Conservation (phyloP, 768 basidiomycete genomes). For the Lactifluus subvellereus region DNA sequence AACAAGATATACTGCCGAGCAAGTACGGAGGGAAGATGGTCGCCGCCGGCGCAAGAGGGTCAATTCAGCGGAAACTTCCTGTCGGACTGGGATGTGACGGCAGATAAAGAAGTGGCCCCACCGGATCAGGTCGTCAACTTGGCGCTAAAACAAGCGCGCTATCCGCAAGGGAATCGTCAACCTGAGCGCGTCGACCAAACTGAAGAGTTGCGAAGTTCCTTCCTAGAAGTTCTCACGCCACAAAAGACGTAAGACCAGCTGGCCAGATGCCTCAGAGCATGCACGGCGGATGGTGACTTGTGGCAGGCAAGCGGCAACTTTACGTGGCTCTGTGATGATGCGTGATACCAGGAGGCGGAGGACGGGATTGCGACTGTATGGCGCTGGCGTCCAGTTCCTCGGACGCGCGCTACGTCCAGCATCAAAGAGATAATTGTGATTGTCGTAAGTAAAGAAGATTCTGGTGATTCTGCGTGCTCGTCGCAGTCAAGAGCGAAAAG, state of each 20-base stretch:
- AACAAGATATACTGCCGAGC: not conserved
- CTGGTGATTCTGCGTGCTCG: not conserved
- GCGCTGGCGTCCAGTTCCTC: not conserved
- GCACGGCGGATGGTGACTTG: not conserved
- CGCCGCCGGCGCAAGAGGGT: constrained; percentile 5
- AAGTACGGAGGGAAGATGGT: not conserved
- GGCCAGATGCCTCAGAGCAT: not conserved
- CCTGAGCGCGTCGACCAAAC: not conserved
- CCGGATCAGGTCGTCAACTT: not conserved
- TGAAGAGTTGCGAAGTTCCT: constrained; percentile 1
- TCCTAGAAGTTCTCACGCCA: constrained; percentile 20
- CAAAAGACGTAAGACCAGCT: constrained; percentile 15
- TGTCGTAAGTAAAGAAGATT: constrained; percentile 6
- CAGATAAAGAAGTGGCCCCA: not conserved
- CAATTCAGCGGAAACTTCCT: not conserved
- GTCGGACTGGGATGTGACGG: not conserved
- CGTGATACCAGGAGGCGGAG: not conserved
- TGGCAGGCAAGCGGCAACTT: constrained; percentile 2
- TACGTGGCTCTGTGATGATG: constrained; percentile 1
- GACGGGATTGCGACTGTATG: not conserved
- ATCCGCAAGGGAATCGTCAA: not conserved
- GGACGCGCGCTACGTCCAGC: not conserved
- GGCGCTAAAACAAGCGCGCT: constrained; percentile 4
- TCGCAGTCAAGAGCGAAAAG: not conserved
- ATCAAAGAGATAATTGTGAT: not conserved